phyloP scores from a whole-genome alignment of 345 rosid genomes.

The Citrus maxima region DNA sequence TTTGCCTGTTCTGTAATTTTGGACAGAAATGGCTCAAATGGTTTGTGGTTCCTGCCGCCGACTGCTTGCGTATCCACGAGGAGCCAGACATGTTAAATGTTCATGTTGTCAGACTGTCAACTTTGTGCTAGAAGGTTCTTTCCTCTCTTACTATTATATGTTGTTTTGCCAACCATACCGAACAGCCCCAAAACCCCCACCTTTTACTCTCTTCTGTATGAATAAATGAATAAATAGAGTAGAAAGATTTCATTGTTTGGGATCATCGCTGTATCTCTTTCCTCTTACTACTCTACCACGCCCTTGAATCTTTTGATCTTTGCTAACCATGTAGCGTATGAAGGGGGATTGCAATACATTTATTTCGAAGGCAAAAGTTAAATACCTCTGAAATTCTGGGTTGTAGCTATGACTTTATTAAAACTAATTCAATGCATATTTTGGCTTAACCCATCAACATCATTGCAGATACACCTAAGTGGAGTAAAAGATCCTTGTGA shows the following conservation, averaged over 20 bases:
- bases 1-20: background rate
- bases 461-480: background rate
- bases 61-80: constrained; percentile 70
- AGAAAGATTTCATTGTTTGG: background rate
- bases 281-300: background rate
- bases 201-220: too few relatives aligned
- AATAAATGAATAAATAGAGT: background rate
- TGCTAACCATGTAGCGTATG: background rate
- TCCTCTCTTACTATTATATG: background rate
- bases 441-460: background rate
- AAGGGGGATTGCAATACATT: background rate
- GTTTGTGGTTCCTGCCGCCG: constrained; percentile 92
- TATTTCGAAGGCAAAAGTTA: background rate
- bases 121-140: constrained; percentile 79
- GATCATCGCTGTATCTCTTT: background rate
- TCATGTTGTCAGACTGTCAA: constrained; percentile 64
- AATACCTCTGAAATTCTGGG: background rate
- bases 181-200: too few relatives aligned
- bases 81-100: constrained; percentile 62
- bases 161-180: background rate
- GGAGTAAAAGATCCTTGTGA: background rate
- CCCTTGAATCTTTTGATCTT: background rate
- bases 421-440: background rate
- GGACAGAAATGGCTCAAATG: constrained; percentile 72
- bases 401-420: background rate